phyloP scores from a whole-genome alignment of 2,329 filamentous ascomycete species.

The Botryotinia calthae region DNA sequence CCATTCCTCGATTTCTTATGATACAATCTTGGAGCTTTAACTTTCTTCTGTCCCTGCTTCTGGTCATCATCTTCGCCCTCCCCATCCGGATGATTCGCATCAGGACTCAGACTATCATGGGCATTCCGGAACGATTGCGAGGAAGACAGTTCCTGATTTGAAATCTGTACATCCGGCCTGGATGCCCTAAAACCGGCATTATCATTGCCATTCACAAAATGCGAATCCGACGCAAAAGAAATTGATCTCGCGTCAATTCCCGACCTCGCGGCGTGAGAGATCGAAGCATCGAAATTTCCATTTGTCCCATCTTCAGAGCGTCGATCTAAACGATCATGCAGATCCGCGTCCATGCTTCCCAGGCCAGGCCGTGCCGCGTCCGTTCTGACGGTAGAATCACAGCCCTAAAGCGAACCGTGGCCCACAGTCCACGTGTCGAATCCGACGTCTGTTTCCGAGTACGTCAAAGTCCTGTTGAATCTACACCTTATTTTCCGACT shows the following conservation, averaged over 20 bases:
- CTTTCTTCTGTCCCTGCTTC: conserved; percentile 9
- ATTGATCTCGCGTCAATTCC: not conserved
- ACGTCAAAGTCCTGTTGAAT: not conserved
- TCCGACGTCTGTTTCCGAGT: not conserved
- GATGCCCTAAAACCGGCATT: not conserved
- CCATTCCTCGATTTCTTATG: conserved; percentile 39
- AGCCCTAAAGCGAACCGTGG: conserved; percentile 5
- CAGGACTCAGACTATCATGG: not conserved
- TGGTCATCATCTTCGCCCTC: not conserved
- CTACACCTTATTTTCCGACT: not conserved
- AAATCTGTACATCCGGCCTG: not conserved
- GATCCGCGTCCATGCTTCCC: conserved; percentile 13
- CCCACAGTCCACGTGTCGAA: conserved; percentile 3
- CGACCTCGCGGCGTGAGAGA: not conserved
- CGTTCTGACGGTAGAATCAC: not conserved
- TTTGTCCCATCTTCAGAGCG: not conserved
- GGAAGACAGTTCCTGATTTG: not conserved
- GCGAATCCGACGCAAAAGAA: not conserved
- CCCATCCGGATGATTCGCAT: not conserved
- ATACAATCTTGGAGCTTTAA: conserved; percentile 33
- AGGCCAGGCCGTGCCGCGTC: conserved; percentile 7
- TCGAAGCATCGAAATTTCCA: not conserved
- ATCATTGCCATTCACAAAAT: not conserved
- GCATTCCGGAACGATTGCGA: conserved; percentile 3
- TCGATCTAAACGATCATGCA: not conserved